Conservation (phyloP, 306 rosid species). For the Vigna unguiculata region DNA sequence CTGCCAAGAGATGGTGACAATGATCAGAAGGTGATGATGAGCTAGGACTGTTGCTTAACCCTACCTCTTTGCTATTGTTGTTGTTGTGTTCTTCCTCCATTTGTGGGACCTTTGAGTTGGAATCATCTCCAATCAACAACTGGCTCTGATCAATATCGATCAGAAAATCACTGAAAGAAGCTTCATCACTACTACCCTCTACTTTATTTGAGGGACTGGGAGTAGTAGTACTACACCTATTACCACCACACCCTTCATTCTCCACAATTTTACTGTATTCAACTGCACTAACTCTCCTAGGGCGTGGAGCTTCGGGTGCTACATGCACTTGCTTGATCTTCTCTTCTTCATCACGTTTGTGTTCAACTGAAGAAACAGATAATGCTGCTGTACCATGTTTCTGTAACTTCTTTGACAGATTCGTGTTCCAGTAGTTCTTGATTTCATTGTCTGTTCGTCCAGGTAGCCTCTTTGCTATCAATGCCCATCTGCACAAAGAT, state of each 20-base stretch:
- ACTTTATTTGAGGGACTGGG: constrained; percentile 25
- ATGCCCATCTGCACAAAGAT: constrained; percentile 62
- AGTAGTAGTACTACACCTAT: not conserved
- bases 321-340: constrained; percentile 28
- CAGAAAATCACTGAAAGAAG: constrained; percentile 43
- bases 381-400: not conserved
- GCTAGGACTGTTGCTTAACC: constrained; percentile 40
- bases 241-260: constrained; percentile 1
- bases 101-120: constrained; percentile 28
- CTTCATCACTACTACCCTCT: constrained; percentile 40
- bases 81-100: constrained; percentile 8
- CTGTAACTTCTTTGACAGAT: constrained; percentile 47
- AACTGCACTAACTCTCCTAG: constrained; percentile 41
- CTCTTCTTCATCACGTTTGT: not conserved
- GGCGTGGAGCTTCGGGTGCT: constrained; percentile 39
- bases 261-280: constrained; percentile 12
- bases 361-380: constrained; percentile 11
- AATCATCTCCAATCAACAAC: constrained; percentile 26
- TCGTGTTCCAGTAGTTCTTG: constrained; percentile 81
- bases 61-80: constrained; percentile 16
- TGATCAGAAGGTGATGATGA: constrained; percentile 43
- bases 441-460: constrained; percentile 95
- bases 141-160: constrained; percentile 46
- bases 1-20: constrained; percentile 4
- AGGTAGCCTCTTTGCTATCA: constrained; percentile 83